Evolutionary conservation across 768 basidiomycete genomes (phyloP).

Genomic region (Leccinum variicolor): DNA sequence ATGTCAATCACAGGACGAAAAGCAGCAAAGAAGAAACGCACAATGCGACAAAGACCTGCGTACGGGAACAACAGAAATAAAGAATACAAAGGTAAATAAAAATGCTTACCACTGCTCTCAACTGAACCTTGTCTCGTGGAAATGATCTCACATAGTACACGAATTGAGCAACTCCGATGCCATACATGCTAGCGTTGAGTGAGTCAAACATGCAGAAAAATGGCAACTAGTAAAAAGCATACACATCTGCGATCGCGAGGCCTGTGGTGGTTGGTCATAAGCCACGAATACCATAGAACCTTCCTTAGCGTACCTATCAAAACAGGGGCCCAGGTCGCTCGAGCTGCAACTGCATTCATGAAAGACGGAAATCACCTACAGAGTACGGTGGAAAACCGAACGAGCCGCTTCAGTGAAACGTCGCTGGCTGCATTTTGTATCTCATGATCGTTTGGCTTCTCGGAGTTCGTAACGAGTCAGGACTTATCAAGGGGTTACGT

Average conservation of each 20-base stretch:
- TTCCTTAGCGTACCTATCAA: constrained; percentile 10
- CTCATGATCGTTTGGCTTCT: too few relatives aligned
- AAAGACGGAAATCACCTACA: not conserved
- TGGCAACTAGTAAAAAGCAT: not conserved
- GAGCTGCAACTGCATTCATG: constrained; percentile 4
- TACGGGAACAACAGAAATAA: not conserved
- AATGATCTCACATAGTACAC: constrained; percentile 15
- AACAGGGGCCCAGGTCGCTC: constrained; percentile 12
- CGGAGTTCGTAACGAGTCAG: too few relatives aligned
- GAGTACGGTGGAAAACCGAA: not conserved
- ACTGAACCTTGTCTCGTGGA: constrained; percentile 8
- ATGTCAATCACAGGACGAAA: not conserved
- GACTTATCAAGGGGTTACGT: too few relatives aligned
- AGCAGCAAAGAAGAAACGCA: not conserved
- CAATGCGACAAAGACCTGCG: constrained; percentile 11
- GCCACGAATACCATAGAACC: not conserved
- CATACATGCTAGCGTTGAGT: not conserved
- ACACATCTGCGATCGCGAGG: constrained; percentile 11
- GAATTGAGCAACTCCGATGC: not conserved
- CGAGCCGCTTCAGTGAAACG: not conserved
- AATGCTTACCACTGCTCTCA: constrained; percentile 17
- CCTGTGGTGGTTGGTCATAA: constrained; percentile 13
- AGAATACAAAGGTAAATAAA: not conserved
- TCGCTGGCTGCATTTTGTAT: too few relatives aligned
- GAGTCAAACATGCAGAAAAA: not conserved